Percentiles rank a stretch among this genome's conserved stretches.
Evolutionary conservation across 352 stramenopile genomes (phyloP).

Genomic region (Phytophthora pistaciae): DNA sequence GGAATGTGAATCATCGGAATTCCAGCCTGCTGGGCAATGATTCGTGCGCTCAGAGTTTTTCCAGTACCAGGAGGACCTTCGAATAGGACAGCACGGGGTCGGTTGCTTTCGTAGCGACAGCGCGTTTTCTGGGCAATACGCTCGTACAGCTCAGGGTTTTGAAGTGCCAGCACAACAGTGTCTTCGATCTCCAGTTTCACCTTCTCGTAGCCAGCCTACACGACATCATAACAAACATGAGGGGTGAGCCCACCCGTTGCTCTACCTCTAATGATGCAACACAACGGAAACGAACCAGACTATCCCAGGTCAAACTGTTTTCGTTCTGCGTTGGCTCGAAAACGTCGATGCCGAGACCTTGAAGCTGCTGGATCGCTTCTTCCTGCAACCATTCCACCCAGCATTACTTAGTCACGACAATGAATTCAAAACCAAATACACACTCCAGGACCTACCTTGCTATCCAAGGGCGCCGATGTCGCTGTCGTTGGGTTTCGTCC

Average conservation of each 20-base stretch:
- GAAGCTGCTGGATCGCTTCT: conserved; percentile 83
- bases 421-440: not conserved
- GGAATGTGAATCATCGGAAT: conserved; percentile 95
- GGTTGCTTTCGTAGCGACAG: conserved; percentile 90
- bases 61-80: conserved; percentile 95
- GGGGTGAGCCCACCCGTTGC: not conserved
- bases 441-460: conserved; percentile 45
- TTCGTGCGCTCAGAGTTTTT: conserved; percentile 95
- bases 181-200: conserved; percentile 94
- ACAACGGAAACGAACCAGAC: conserved; percentile 52
- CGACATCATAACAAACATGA: not conserved
- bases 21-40: conserved; percentile 93
- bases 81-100: conserved; percentile 92
- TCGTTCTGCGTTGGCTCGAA: conserved; percentile 74
- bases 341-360: conserved; percentile 83
- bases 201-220: conserved; percentile 88
- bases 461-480: conserved; percentile 31
- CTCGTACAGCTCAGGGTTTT: conserved; percentile 93
- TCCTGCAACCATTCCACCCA: conserved; percentile 44
- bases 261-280: not conserved
- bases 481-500: conserved; percentile 28
- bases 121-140: conserved; percentile 91
- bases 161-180: conserved; percentile 92
- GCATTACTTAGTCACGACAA: not conserved
- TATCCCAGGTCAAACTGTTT: conserved; percentile 82